Conservation (phyloP, 306 rosid species). For the Medicago ruthenica region DNA sequence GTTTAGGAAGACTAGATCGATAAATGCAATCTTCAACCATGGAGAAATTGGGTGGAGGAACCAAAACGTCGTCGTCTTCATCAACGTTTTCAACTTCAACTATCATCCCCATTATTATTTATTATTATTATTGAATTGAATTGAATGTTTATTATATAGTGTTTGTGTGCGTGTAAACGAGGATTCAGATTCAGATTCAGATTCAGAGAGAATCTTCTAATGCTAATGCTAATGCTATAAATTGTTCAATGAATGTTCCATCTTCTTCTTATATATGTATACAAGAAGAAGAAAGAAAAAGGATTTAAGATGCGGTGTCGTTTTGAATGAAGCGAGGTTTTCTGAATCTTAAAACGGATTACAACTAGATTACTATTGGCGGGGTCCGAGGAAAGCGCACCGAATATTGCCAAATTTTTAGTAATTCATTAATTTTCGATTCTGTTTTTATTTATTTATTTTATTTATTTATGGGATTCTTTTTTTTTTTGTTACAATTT, state of each 20-base stretch:
- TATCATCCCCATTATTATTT: slow-evolving; percentile 48
- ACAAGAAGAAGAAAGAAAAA: neutral
- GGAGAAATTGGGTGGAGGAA: slow-evolving; percentile 84
- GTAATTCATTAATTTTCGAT: no score
- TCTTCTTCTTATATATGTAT: neutral
- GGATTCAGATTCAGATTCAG: neutral
- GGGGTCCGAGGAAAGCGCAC: slow-evolving; percentile 36
- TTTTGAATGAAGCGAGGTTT: neutral
- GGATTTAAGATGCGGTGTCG: slow-evolving; percentile 16
- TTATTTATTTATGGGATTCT: neutral
- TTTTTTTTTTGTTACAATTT: neutral
- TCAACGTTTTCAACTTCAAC: slow-evolving; percentile 45
- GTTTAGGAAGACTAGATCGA: slow-evolving; percentile 80
- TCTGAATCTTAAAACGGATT: slow-evolving; percentile 34
- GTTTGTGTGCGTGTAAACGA: neutral
- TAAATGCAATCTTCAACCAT: slow-evolving; percentile 92
- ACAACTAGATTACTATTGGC: slow-evolving; percentile 43
- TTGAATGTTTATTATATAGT: neutral
- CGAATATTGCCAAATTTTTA: neutral
- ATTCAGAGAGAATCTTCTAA: neutral
- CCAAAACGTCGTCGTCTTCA: slow-evolving; percentile 49
- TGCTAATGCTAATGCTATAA: neutral
- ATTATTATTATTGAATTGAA: neutral
- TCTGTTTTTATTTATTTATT: neutral
- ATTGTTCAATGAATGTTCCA: neutral